Percentiles rank a stretch among this genome's conserved stretches.
Evolutionary conservation across 2,329 filamentous ascomycete species (phyloP).

Genomic region (Colletotrichum paranaense): DNA sequence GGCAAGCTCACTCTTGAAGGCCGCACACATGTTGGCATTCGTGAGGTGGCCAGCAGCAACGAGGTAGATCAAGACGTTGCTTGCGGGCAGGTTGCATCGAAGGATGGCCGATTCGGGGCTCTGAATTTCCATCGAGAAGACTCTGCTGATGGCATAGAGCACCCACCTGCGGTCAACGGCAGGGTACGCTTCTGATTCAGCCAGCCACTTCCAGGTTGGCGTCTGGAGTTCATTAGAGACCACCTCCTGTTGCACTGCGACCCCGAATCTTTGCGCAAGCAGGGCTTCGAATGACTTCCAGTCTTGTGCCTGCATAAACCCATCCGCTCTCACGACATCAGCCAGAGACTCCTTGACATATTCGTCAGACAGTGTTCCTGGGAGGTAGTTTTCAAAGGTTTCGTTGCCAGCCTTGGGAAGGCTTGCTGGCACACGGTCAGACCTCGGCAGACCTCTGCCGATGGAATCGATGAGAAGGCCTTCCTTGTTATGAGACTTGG

Average conservation of each 20-base stretch:
- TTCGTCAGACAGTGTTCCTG: slow-evolving; percentile 61
- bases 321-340: slow-evolving; percentile 60
- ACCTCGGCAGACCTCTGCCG: slow-evolving; percentile 64
- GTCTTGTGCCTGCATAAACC: slow-evolving; percentile 57
- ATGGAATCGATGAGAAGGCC: slow-evolving; percentile 80
- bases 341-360: slow-evolving; percentile 59
- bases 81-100: slow-evolving; percentile 59
- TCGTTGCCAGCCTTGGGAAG: slow-evolving; percentile 27
- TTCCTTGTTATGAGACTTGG: slow-evolving; percentile 65
- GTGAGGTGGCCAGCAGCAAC: slow-evolving; percentile 71
- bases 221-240: slow-evolving; percentile 36
- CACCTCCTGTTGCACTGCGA: slow-evolving; percentile 35
- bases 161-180: slow-evolving; percentile 74
- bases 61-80: slow-evolving; percentile 68
- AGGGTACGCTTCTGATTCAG: slow-evolving; percentile 56
- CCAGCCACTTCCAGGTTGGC: slow-evolving; percentile 64
- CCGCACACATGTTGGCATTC: slow-evolving; percentile 67
- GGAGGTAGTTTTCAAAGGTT: slow-evolving; percentile 48
- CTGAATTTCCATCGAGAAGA: slow-evolving; percentile 63
- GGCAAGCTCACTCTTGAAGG: slow-evolving; percentile 62
- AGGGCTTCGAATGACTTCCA: slow-evolving; percentile 62
- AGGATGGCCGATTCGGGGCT: slow-evolving; percentile 46
- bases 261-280: slow-evolving; percentile 58
- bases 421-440: slow-evolving; percentile 21
- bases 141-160: slow-evolving; percentile 70